These are phyloP conservation scores for Claviceps sorghi DNA, from an alignment of 2,329 filamentous ascomycete species.

Conservation along the genomic window DNA sequence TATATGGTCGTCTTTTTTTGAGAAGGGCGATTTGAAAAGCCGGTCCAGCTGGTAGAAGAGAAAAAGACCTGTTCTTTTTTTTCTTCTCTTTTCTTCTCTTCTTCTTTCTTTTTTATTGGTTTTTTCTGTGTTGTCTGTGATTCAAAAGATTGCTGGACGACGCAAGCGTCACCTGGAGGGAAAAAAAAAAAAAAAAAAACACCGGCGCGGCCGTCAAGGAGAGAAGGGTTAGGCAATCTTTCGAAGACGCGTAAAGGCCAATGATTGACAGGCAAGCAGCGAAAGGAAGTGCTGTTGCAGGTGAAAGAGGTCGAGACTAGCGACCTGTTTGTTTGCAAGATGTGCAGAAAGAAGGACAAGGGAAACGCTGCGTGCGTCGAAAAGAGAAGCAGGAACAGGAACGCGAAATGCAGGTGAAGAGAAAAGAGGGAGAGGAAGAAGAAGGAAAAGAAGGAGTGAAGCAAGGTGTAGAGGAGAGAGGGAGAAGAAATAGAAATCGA, in stretches of 20 bases:
- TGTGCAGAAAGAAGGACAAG: constrained; percentile 12
- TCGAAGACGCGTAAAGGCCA: constrained; percentile 32
- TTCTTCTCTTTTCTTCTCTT: no score
- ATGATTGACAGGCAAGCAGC: constrained; percentile 16
- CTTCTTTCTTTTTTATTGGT: no score
- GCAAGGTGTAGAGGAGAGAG: neutral
- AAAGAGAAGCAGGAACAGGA: constrained; percentile 8
- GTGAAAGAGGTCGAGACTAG: constrained; percentile 8
- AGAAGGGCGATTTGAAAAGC: neutral
- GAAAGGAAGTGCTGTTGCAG: constrained; percentile 12
- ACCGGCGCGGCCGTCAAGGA: constrained; percentile 23
- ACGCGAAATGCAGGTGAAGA: constrained; percentile 6
- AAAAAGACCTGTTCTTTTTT: no score
- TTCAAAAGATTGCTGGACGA: neutral
- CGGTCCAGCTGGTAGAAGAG: no score
- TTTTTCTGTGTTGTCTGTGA: neutral
- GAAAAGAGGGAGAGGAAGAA: constrained; percentile 1
- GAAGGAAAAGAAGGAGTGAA: constrained; percentile 1
- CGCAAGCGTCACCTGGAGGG: constrained; percentile 1
- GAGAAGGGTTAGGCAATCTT: constrained; percentile 23
- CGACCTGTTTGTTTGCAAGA: constrained; percentile 3
- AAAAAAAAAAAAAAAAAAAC: neutral
- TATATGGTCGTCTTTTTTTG: neutral
- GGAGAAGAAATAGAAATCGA: neutral
- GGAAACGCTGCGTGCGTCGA: constrained; percentile 1